These are phyloP conservation scores for Tulasnella sp. DNA, from an alignment of 768 basidiomycete genomes.

Conservation along the genomic window DNA sequence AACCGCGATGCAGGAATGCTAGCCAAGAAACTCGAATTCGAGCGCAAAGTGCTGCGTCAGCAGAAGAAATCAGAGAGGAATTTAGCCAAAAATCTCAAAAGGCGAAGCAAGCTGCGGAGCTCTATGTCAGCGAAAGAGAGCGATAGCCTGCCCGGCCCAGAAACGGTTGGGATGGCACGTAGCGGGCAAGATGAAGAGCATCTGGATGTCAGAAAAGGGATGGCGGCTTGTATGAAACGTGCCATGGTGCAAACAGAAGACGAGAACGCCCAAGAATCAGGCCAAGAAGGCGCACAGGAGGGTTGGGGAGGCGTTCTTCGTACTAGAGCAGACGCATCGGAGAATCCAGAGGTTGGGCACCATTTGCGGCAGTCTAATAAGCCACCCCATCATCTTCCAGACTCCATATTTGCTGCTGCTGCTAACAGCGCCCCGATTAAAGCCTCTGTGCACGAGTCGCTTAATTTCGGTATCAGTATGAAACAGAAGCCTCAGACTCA, in stretches of 20 bases:
- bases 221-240: not conserved
- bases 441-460: no score
- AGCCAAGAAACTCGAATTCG: not conserved
- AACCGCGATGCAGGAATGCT: not conserved
- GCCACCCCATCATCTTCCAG: slow-evolving; percentile 2
- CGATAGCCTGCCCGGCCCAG: not conserved
- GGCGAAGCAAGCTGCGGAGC: not conserved
- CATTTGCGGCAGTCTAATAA: not conserved
- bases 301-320: not conserved
- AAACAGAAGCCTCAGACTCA: no score
- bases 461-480: no score
- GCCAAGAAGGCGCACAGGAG: not conserved
- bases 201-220: not conserved
- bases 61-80: no score
- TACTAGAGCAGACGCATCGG: not conserved
- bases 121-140: not conserved
- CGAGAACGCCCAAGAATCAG: not conserved
- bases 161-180: not conserved
- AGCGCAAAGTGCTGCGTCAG: no score
- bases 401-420: slow-evolving; percentile 5
- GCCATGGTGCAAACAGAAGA: not conserved
- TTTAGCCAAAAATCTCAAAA: no score
- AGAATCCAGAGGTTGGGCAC: not conserved
- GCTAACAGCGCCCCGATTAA: no score
- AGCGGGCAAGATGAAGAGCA: no score